Conservation (phyloP, 2,329 filamentous ascomycete species). For the Tolypocladium capitatum region DNA sequence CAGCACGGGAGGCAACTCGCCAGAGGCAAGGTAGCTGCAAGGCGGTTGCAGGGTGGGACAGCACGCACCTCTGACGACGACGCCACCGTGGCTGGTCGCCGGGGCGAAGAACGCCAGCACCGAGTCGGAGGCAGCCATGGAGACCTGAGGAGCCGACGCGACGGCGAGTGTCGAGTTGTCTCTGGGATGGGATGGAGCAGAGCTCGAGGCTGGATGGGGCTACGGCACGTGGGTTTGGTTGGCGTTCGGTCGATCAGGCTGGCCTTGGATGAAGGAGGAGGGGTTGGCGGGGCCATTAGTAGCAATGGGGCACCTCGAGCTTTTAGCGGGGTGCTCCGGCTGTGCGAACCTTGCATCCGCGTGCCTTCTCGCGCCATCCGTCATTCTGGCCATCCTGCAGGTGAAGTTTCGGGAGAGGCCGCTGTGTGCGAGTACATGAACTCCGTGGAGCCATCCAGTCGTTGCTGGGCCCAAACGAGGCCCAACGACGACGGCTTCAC, state of each 20-base stretch:
- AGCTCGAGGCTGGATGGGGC: background rate
- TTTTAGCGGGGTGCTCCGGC: background rate
- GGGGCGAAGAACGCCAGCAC: slow-evolving; percentile 30
- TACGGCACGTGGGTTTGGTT: background rate
- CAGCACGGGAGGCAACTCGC: background rate
- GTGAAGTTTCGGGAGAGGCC: background rate
- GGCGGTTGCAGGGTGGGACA: background rate
- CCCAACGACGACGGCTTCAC: background rate
- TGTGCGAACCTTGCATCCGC: too few relatives aligned
- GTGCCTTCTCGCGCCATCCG: too few relatives aligned
- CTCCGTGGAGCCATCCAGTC: background rate
- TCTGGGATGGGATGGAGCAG: background rate
- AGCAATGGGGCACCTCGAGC: background rate
- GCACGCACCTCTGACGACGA: slow-evolving; percentile 33
- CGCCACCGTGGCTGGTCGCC: slow-evolving; percentile 30
- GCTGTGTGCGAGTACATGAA: background rate
- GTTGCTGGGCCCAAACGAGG: background rate
- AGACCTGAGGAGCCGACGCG: slow-evolving; percentile 3
- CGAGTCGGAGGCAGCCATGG: slow-evolving; percentile 22
- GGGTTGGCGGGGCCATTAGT: background rate
- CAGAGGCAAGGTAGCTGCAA: background rate
- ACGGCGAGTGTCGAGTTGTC: background rate
- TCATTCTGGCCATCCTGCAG: too few relatives aligned
- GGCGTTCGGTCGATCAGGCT: background rate
- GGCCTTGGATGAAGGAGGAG: background rate